Evolutionary conservation across 2,329 filamentous ascomycete genomes (phyloP).

Genomic region (Cladosporium sp.): DNA sequence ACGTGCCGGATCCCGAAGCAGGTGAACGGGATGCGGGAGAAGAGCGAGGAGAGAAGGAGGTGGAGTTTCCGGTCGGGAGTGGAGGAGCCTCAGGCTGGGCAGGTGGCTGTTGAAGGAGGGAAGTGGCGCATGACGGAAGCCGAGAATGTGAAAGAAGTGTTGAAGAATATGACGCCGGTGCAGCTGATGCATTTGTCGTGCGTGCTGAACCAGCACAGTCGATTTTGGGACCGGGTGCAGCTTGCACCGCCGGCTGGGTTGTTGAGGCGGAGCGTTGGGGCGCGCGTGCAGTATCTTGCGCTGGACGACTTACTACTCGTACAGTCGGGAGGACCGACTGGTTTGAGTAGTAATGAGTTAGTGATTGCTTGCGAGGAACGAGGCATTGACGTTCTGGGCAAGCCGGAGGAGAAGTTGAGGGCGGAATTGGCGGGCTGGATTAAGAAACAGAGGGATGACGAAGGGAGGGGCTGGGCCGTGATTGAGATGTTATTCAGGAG

Average conservation of each 20-base stretch:
- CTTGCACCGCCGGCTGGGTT: constrained; percentile 44
- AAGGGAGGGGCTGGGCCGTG: constrained; percentile 23
- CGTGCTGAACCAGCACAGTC: constrained; percentile 36
- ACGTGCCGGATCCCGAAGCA: constrained; percentile 80
- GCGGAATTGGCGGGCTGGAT: constrained; percentile 36
- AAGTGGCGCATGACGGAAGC: constrained; percentile 34
- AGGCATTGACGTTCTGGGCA: constrained; percentile 28
- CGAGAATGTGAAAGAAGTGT: constrained; percentile 13
- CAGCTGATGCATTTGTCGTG: constrained; percentile 38
- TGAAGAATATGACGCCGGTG: constrained; percentile 26
- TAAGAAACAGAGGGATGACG: constrained; percentile 33
- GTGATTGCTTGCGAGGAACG: constrained; percentile 33
- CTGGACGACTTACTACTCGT: constrained; percentile 65
- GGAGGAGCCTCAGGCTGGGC: constrained; percentile 52
- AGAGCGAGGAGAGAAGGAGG: constrained; percentile 48
- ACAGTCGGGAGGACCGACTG: constrained; percentile 56
- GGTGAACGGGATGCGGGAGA: constrained; percentile 51
- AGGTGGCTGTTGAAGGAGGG: constrained; percentile 8
- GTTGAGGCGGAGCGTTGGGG: constrained; percentile 48
- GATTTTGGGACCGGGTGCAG: constrained; percentile 39
- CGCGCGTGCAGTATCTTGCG: constrained; percentile 57
- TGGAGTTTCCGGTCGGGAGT: constrained; percentile 53
- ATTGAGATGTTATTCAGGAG: constrained; percentile 31
- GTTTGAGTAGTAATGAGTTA: constrained; percentile 37
- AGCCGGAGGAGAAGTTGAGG: constrained; percentile 22